Conservation (phyloP, 306 rosid genomes). For the Lagenaria siceraria region DNA sequence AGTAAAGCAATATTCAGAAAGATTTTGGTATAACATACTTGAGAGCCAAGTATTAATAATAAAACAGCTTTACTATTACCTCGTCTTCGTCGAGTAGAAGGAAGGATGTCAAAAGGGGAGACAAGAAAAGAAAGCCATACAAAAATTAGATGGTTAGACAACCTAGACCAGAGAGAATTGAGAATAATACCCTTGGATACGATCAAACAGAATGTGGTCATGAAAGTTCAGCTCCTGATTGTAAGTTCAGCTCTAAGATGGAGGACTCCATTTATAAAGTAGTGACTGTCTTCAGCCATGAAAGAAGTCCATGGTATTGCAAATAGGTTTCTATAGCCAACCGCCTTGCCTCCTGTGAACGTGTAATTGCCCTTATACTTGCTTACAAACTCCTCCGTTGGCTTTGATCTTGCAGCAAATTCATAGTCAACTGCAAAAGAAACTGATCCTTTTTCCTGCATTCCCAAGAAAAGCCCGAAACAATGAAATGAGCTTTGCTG, state of each 20-base stretch:
- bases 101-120: background rate
- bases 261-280: conserved; percentile 83
- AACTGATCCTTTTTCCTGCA: conserved; percentile 95
- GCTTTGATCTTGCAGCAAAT: conserved; percentile 80
- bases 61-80: background rate
- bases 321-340: conserved; percentile 85
- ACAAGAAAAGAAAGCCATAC: background rate
- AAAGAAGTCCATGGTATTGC: conserved; percentile 76
- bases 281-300: conserved; percentile 72
- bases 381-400: conserved; percentile 67
- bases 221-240: conserved; percentile 36
- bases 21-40: background rate
- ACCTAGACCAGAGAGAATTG: background rate
- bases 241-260: conserved; percentile 96
- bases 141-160: conserved; percentile 6
- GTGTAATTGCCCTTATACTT: conserved; percentile 95
- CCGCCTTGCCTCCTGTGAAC: conserved; percentile 96
- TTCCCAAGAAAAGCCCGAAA: conserved; percentile 88
- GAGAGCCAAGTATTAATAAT: background rate
- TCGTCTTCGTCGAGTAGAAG: background rate
- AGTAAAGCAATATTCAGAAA: background rate
- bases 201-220: background rate
- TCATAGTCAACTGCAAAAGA: conserved; percentile 91
- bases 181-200: background rate
- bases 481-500: conserved; percentile 92